Evolutionary conservation across 257 asterid genomes (phyloP).

Genomic region (Plectranthus barbatus): DNA sequence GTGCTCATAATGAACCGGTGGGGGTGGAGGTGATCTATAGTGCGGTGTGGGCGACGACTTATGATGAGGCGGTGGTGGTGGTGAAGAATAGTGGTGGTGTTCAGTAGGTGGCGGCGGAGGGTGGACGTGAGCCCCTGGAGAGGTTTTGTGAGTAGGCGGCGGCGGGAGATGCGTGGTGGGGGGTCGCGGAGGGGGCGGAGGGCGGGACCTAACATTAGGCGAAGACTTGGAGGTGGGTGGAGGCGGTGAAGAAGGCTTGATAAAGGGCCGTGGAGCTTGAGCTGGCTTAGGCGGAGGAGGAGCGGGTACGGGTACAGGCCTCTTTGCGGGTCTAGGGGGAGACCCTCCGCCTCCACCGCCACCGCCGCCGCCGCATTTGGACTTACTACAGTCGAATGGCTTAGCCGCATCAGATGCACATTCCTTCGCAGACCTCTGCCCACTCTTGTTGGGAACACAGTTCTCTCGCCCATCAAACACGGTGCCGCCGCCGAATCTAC

Average conservation of each 20-base stretch:
- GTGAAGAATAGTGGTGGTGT: not conserved
- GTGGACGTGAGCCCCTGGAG: slow-evolving; percentile 24
- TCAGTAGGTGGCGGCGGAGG: slow-evolving; percentile 20
- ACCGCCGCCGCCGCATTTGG: slow-evolving; percentile 32
- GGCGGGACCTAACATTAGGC: slow-evolving; percentile 22
- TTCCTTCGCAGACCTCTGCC: slow-evolving; percentile 57
- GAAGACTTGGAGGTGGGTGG: slow-evolving; percentile 39
- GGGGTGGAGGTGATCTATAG: slow-evolving; percentile 23
- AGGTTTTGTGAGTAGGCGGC: slow-evolving; percentile 24
- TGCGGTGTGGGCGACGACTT: slow-evolving; percentile 24
- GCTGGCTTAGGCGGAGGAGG: slow-evolving; percentile 26
- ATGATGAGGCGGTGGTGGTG: slow-evolving; percentile 25
- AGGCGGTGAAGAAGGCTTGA: slow-evolving; percentile 28
- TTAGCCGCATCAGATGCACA: slow-evolving; percentile 67
- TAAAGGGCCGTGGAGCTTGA: not conserved
- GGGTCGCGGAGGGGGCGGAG: slow-evolving; percentile 36
- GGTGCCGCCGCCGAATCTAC: slow-evolving; percentile 20
- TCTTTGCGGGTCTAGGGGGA: not conserved
- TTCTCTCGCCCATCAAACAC: slow-evolving; percentile 49
- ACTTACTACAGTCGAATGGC: slow-evolving; percentile 69
- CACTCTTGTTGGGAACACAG: slow-evolving; percentile 54
- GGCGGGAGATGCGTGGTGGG: slow-evolving; percentile 23
- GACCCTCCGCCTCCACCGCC: not conserved
- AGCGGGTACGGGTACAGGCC: not conserved
- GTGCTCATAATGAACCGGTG: slow-evolving; percentile 11